These are phyloP conservation scores for Cystobasidium onofrii DNA, from an alignment of 768 basidiomycete species.

Conservation along the genomic window DNA sequence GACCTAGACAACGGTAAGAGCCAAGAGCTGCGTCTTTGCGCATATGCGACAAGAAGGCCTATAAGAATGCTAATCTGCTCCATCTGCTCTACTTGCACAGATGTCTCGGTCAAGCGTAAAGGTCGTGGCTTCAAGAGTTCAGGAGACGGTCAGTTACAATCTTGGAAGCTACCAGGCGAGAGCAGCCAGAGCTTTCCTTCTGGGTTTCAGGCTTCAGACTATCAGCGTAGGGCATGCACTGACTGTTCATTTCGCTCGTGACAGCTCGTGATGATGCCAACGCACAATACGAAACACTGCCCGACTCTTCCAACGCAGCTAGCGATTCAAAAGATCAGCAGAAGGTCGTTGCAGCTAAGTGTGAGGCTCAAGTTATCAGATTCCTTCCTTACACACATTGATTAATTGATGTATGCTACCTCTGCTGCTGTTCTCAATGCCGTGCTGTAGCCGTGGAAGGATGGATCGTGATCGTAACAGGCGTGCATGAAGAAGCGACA, in stretches of 20 bases:
- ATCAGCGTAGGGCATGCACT: background rate
- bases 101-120: slow-evolving; percentile 33
- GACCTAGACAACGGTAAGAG: slow-evolving; percentile 30
- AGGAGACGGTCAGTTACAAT: slow-evolving; percentile 4
- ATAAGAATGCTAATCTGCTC: too few relatives aligned
- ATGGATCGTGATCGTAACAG: slow-evolving; percentile 94
- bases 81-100: too few relatives aligned
- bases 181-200: background rate
- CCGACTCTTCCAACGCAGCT: slow-evolving; percentile 22
- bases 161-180: background rate
- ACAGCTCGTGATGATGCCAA: slow-evolving; percentile 30
- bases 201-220: too few relatives aligned
- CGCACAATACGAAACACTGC: slow-evolving; percentile 31
- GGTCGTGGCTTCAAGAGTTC: slow-evolving; percentile 34
- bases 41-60: background rate
- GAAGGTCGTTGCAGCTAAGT: slow-evolving; percentile 27
- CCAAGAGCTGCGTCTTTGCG: background rate
- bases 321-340: slow-evolving; percentile 15
- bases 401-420: background rate
- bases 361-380: background rate
- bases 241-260: background rate
- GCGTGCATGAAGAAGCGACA: slow-evolving; percentile 94
- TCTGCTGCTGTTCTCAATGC: slow-evolving; percentile 1
- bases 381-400: background rate
- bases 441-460: slow-evolving; percentile 75